Evolutionary conservation across 768 basidiomycete genomes (phyloP).

Genomic region (Rhizopogon roseolus): DNA sequence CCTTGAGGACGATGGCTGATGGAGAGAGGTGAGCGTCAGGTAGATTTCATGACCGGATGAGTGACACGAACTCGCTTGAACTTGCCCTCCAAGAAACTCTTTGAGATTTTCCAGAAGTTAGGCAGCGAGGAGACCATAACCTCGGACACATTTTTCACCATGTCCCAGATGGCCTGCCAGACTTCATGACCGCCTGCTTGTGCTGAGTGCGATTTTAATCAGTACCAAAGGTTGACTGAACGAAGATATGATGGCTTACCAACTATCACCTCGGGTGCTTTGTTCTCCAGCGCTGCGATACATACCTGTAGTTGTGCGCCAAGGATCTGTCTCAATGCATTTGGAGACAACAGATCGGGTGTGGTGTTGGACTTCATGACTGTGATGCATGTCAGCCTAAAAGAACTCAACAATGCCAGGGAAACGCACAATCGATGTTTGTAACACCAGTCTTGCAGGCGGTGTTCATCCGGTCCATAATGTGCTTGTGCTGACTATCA

Average conservation of each 20-base stretch:
- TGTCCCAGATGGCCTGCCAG: conserved; percentile 74
- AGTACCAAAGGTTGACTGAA: not conserved
- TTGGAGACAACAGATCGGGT: conserved; percentile 30
- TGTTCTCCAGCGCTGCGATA: conserved; percentile 55
- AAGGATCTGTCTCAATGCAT: conserved; percentile 38
- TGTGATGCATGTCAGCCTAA: conserved; percentile 15
- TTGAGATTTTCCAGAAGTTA: conserved; percentile 91
- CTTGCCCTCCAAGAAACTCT: conserved; percentile 87
- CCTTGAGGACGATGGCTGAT: conserved; percentile 42
- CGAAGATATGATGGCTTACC: conserved; percentile 34
- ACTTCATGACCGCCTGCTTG: conserved; percentile 67
- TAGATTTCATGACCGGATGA: not conserved
- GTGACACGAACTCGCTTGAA: conserved; percentile 60
- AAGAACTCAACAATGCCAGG: conserved; percentile 2
- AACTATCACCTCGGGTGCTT: conserved; percentile 56
- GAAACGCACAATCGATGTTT: conserved; percentile 40
- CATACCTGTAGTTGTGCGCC: conserved; percentile 57
- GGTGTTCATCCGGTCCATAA: conserved; percentile 71
- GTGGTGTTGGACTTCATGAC: conserved; percentile 42
- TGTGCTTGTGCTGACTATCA: conserved; percentile 87
- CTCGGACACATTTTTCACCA: conserved; percentile 88
- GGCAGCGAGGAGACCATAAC: conserved; percentile 80
- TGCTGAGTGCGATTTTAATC: conserved; percentile 36
- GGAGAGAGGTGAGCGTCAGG: conserved; percentile 9
- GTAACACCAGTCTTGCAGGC: conserved; percentile 50